Percentiles rank a stretch among this genome's conserved stretches.
Conservation (phyloP, 768 basidiomycete species). For the Boletus tomentosulus region DNA sequence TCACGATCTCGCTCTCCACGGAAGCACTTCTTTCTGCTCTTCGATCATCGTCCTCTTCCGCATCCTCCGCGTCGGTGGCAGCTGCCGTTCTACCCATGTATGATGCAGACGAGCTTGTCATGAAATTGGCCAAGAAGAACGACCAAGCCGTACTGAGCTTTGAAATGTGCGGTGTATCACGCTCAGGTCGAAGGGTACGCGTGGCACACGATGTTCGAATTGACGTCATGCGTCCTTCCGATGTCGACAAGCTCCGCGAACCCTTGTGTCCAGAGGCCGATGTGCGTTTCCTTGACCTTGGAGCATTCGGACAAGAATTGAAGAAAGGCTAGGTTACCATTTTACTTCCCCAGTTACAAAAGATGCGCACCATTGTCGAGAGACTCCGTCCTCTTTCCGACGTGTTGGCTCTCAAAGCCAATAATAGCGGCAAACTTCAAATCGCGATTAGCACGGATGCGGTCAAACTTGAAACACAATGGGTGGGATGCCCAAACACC, state of each 20-base stretch:
- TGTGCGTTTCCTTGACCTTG: constrained; percentile 40
- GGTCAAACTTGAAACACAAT: constrained; percentile 76
- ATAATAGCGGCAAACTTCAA: constrained; percentile 52
- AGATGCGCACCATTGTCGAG: constrained; percentile 76
- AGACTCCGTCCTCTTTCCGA: constrained; percentile 68
- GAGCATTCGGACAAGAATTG: not conserved
- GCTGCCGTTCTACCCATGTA: constrained; percentile 32
- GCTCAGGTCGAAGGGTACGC: constrained; percentile 58
- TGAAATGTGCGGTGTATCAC: constrained; percentile 63
- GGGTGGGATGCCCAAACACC: constrained; percentile 71
- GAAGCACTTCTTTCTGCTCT: constrained; percentile 75
- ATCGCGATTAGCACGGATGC: constrained; percentile 60
- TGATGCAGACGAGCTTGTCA: constrained; percentile 62
- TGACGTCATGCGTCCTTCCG: constrained; percentile 71
- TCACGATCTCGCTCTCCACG: constrained; percentile 66
- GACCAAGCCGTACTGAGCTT: constrained; percentile 74
- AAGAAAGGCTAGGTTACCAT: constrained; percentile 59
- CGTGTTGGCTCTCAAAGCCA: constrained; percentile 64
- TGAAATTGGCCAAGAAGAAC: constrained; percentile 86
- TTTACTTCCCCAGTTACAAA: constrained; percentile 67
- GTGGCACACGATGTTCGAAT: constrained; percentile 81
- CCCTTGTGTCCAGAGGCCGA: constrained; percentile 86
- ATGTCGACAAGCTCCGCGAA: constrained; percentile 68
- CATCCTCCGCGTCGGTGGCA: constrained; percentile 36
- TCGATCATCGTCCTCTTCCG: constrained; percentile 54